Base-by-base conservation (phyloP, 345 rosid genomes). In the Rhodamnia argentea region DNA sequence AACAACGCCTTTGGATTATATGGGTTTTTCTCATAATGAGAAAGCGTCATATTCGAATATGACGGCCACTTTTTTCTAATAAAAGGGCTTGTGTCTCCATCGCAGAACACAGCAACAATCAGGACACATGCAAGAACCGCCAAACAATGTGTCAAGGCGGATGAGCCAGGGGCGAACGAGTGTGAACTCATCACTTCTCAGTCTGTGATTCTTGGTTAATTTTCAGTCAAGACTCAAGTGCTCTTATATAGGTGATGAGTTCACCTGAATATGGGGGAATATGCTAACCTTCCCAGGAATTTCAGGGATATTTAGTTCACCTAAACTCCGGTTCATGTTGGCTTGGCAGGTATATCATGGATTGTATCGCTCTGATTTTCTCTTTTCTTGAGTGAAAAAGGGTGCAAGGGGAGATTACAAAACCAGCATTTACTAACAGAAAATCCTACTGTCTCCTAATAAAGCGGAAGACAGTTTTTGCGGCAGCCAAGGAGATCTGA, bases 1-100 rank as follows among this genome's bases (percentile, higher is more conserved):
- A 92, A 83, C 42, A 91, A 85, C 0, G 89, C 82, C 83, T 92
- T 83, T 37, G 85, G 91, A 8, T 87, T 87, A n/a, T 53, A 40
- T 37, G 89, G 88, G 62, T 90, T 92, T 82, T 84, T 74, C 87
- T 86, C 86, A 84, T 90, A 92, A 84, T 92, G 93, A 88, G 89
- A 55, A 4, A 91, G 90, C 10, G 94, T 91, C 57, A 84, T 78
- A 60, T 91, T 91, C 50, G 94, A 91, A 78, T 92, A 90, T n/a
- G n/a, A n/a, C n/a, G n/a, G n/a, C n/a, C n/a, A n/a, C n/a, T n/a
- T n/a, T n/a, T n/a, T n/a, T 51, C 94, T 89, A 44, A 89, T 84
- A 37, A 91, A 93, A 26, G 60, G 83, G 83, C 94, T 90, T 10
- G 94, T 90, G 54, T 87, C 90, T 22, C 90, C 91, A 82, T 50